phyloP scores from a whole-genome alignment of 2,329 filamentous ascomycete genomes.

The Nemania sp. region DNA sequence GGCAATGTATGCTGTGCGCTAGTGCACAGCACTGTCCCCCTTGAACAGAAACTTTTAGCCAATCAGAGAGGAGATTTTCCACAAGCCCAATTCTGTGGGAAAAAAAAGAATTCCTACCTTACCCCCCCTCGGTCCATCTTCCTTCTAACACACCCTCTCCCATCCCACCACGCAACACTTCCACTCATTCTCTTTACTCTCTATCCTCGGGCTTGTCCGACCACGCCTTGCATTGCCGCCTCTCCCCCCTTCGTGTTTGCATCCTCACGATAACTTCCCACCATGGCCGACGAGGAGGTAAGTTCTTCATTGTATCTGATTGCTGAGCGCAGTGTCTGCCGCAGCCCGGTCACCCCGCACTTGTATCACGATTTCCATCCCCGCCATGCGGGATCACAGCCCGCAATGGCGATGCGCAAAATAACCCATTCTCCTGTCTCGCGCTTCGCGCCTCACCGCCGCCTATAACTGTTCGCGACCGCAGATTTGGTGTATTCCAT shows the following conservation, averaged over 20 bases:
- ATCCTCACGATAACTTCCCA: conserved; percentile 48
- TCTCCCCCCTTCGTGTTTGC: background rate
- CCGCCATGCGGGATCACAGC: conserved; percentile 15
- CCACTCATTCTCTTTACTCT: conserved; percentile 29
- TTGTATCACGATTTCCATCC: conserved; percentile 24
- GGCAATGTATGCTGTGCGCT: background rate
- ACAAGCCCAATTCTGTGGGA: conserved; percentile 26
- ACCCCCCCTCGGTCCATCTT: conserved; percentile 20
- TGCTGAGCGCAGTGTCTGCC: conserved; percentile 4
- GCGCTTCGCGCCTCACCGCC: background rate
- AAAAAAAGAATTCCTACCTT: conserved; percentile 21
- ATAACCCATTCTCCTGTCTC: conserved; percentile 1
- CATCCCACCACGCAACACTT: conserved; percentile 18
- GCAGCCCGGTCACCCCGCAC: conserved; percentile 28
- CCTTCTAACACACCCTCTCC: conserved; percentile 23
- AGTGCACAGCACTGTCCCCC: background rate
- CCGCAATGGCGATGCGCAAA: conserved; percentile 14
- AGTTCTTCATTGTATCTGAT: conserved; percentile 35
- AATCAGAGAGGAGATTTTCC: conserved; percentile 20
- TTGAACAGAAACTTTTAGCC: conserved; percentile 10
- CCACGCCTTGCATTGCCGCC: conserved; percentile 31
- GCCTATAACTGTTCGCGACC: background rate
- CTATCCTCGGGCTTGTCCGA: conserved; percentile 29
- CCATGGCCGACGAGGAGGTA: conserved; percentile 62
- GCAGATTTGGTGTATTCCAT: background rate